Base-by-base conservation (phyloP, 768 basidiomycete genomes). In the Pilatotrama ljubarskyi region DNA sequence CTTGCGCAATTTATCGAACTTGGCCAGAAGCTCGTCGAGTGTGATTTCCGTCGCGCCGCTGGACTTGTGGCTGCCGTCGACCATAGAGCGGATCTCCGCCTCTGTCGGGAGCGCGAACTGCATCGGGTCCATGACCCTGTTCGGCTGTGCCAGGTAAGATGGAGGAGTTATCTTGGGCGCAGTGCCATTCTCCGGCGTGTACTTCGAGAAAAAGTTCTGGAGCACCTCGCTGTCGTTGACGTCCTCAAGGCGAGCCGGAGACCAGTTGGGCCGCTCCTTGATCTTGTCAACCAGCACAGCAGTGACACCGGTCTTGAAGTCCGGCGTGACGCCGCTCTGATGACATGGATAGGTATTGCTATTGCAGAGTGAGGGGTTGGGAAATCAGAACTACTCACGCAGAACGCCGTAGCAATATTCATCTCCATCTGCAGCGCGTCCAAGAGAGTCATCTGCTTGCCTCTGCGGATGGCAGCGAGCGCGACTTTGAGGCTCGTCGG, bases 401-500 rank as follows among this genome's bases (percentile, higher is more conserved):
- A 91, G 73, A 86, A 96, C 15, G 93, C 94, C 35, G 90, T 85
- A 18, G 93, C 95, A 68, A 98, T 89, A 65, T 84, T 84, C 64
- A 95, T 78, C 69, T 98, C 96, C 86, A 90, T 93, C 64, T 88
- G 76, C 60, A 98, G 77, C 1, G 84, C 84, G 58, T 90, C 79
- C 5, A 79, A 76, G 40, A 98, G 77, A 2, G 80, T 70, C 78
- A 87, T 73, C 1, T 75, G 74, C 66, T 78, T 83, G n/a, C 93
- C 95, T 59, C 77, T 76, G 47, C 89, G 85, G 55, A 95, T 82
- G 1, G 92, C 91, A 66, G 81, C 76, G 20, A 98, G 78, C n/a
- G 95, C 84, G 36, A 98, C 89, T 71, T 91, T 92, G 64, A 98
- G 80, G 66, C 93, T 95, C 1, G 95, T 97, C 11, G 96, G 96